These are phyloP conservation scores for Harringtonia lauricola DNA, from an alignment of 2,329 filamentous ascomycete species.

Conservation along the genomic window DNA sequence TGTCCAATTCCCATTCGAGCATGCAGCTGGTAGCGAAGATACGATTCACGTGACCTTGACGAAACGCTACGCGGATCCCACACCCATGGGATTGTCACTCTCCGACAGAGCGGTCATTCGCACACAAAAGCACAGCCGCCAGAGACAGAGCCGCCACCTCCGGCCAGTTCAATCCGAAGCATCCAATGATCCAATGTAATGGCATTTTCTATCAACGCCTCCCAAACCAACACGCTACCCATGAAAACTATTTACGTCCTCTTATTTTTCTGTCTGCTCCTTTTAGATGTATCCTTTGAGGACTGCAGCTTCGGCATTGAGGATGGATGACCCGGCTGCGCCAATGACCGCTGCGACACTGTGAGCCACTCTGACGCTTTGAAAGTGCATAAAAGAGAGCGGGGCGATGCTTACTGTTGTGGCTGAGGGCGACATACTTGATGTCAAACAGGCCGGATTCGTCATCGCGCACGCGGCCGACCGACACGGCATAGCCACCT, in stretches of 20 bases:
- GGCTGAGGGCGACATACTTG: conserved; percentile 87
- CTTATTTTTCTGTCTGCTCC: neutral
- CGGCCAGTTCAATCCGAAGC: too few relatives aligned
- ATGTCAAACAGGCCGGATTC: conserved; percentile 85
- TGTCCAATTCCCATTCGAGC: too few relatives aligned
- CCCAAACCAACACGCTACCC: neutral
- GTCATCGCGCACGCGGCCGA: conserved; percentile 78
- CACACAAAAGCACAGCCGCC: too few relatives aligned
- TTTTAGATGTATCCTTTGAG: conserved; percentile 71
- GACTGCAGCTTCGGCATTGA: conserved; percentile 87
- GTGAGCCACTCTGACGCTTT: conserved; percentile 10
- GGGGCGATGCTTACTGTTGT: conserved; percentile 45
- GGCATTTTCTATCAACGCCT: too few relatives aligned
- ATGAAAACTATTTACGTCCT: neutral
- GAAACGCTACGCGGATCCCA: too few relatives aligned
- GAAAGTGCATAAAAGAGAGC: neutral
- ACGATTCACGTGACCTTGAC: too few relatives aligned
- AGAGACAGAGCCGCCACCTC: too few relatives aligned
- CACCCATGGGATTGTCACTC: too few relatives aligned
- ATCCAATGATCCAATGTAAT: too few relatives aligned
- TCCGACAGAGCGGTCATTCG: too few relatives aligned
- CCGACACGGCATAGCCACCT: conserved; percentile 80
- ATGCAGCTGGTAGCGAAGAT: too few relatives aligned
- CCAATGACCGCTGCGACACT: conserved; percentile 63
- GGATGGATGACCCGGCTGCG: conserved; percentile 87